Evolutionary conservation across 2,329 filamentous ascomycete species (phyloP), one percentile per base, ranked within the genome.

Genomic region (Arthroderma uncinatum): DNA sequence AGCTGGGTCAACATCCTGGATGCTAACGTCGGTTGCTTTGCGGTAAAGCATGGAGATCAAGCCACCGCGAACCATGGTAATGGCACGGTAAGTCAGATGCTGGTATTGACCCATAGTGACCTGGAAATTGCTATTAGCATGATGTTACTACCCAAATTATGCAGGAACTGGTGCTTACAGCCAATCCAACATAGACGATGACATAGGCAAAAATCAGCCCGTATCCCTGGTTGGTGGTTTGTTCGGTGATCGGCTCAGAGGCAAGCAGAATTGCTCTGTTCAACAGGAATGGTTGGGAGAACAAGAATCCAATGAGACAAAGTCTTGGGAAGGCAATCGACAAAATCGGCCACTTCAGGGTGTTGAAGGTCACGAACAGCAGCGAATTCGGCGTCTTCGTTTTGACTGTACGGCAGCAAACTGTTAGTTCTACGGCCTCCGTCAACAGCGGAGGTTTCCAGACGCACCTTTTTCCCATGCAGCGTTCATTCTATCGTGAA

Each of bases 41-140:
- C 73, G 71, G 62, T 78, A 82, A 1, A 83, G 74, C 61, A 81
- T 67, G 0, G 76, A 74, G n/a, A 77, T 67, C 6, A 78, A 62
- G 0, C 67, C 70, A 8, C 73, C 73, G 36, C 76, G 66, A 7
- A 75, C 65, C 68, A 75, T 73, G 8, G 73, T 74, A 25, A 74
- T 71, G 9, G 67, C 65, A 4, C 74, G 73, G 59, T 76, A 73
- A 0, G 72, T 69, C 10, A 69, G 63, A 62, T 77, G 74, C 47
- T 73, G 68, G 52, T 73, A 74, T 39, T 70, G 68, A 6, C 69
- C 70, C 63, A 71, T 73, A 7, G 67, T 65, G 10, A 74, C 55
- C 72, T 74, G 53, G 6, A 47, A 23, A 4, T 14, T 8, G 3
- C 28, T 7, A 16, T 54, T 28, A 54, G 34, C 23, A 23, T 3